phyloP scores from a whole-genome alignment of 2,329 filamentous ascomycete genomes.

The Fusarium praegraminearum region DNA sequence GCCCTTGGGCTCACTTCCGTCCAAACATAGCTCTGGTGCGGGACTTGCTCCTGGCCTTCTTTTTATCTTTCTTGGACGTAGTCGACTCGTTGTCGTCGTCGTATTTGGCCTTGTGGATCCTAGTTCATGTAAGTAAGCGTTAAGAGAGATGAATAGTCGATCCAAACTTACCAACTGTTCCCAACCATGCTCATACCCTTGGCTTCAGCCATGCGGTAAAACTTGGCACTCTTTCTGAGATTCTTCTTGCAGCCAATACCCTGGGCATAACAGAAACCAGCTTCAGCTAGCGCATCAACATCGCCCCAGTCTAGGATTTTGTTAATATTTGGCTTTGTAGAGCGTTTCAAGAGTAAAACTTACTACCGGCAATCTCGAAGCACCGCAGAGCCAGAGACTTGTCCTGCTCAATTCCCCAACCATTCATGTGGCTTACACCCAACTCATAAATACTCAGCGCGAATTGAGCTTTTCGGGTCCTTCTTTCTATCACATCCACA shows the following conservation, averaged over 20 bases:
- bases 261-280: conserved; percentile 95
- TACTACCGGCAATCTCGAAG: conserved; percentile 93
- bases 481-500: conserved; percentile 76
- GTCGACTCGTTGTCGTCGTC: conserved; percentile 72
- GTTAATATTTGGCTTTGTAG: conserved; percentile 29
- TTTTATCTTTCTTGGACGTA: conserved; percentile 62
- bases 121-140: conserved; percentile 52
- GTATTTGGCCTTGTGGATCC: conserved; percentile 98
- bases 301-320: conserved; percentile 82
- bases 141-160: neutral
- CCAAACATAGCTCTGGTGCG: conserved; percentile 80
- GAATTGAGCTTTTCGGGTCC: conserved; percentile 91
- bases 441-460: conserved; percentile 96
- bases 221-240: conserved; percentile 90
- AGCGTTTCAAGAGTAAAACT: conserved; percentile 47
- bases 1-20: conserved; percentile 48
- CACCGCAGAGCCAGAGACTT: conserved; percentile 88
- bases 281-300: conserved; percentile 91
- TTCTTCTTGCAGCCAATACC: conserved; percentile 96
- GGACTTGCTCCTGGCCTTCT: conserved; percentile 80
- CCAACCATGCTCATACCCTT: conserved; percentile 98
- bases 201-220: conserved; percentile 89
- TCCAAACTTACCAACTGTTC: conserved; percentile 86
- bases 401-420: conserved; percentile 96
- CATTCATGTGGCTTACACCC: conserved; percentile 96